These are phyloP conservation scores for Pontederia paniculata DNA, from an alignment of 176 grass and related monocot genomes.

Conservation along the genomic window DNA sequence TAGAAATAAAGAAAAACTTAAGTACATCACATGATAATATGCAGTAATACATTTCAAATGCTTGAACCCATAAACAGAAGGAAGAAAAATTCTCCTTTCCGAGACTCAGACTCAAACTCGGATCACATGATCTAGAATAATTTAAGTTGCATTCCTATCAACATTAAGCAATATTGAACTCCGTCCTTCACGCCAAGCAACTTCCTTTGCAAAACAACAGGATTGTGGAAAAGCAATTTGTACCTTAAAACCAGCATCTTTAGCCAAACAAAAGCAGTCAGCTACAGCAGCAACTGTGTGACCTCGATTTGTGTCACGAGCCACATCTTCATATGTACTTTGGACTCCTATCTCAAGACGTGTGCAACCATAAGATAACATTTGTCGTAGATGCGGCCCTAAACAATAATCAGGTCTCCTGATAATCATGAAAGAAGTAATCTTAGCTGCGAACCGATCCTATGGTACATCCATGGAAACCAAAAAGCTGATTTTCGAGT, in stretches of 20 bases:
- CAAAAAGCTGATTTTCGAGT: slow-evolving; percentile 5
- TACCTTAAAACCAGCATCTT: slow-evolving; percentile 99
- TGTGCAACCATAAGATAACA: slow-evolving; percentile 94
- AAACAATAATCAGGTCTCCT: slow-evolving; percentile 99
- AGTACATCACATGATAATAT: no score
- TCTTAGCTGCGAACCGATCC: not conserved
- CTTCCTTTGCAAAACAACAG: not conserved
- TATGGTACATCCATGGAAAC: not conserved
- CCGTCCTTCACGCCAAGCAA: no score
- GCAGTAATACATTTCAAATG: no score
- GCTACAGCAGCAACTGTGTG: slow-evolving; percentile 95
- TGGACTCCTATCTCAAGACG: slow-evolving; percentile 97
- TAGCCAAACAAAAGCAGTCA: slow-evolving; percentile 96
- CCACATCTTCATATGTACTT: slow-evolving; percentile 96
- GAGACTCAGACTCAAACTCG: no score
- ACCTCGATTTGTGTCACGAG: slow-evolving; percentile 88
- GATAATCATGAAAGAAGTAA: slow-evolving; percentile 8
- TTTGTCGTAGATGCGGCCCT: slow-evolving; percentile 80
- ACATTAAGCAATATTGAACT: no score
- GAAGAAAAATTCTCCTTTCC: no score
- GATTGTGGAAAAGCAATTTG: not conserved
- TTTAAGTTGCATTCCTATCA: no score
- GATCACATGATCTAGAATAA: no score
- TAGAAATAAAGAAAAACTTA: no score
- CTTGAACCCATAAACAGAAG: no score